Evolutionary conservation across 441 rosid species (phyloP).

Genomic region (Corymbia citriodora): DNA sequence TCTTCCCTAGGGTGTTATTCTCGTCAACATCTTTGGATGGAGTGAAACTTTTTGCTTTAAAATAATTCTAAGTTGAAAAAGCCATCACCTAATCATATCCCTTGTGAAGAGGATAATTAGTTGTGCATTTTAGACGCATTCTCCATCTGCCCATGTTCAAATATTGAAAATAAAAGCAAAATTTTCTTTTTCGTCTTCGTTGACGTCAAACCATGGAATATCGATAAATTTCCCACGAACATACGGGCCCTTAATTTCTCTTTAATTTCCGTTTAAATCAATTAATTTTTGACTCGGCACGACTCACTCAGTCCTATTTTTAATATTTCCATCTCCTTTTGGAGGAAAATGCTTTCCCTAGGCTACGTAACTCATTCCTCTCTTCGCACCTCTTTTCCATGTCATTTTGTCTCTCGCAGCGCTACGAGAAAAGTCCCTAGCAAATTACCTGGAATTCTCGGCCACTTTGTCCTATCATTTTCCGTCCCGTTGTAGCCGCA

Average conservation of each 20-base stretch:
- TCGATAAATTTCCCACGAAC: background rate
- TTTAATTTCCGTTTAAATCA: background rate
- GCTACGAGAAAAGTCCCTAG: background rate
- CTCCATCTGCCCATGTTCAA: background rate
- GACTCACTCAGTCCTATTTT: background rate
- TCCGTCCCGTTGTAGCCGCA: background rate
- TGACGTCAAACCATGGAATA: too few relatives aligned
- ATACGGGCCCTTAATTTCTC: background rate
- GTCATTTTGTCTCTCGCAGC: background rate
- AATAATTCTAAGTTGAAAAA: too few relatives aligned
- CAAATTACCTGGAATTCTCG: background rate
- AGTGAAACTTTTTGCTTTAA: background rate
- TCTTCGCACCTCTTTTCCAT: background rate
- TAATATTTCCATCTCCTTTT: background rate
- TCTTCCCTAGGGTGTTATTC: too few relatives aligned
- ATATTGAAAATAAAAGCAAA: background rate
- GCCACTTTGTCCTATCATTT: background rate
- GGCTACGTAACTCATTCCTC: background rate
- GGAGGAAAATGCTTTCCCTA: background rate
- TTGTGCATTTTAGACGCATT: background rate
- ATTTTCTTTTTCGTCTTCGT: too few relatives aligned
- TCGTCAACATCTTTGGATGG: background rate
- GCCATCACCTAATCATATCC: background rate
- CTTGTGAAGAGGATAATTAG: background rate
- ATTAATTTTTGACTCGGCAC: background rate